Evolutionary conservation across 2,329 filamentous ascomycete genomes (phyloP).

Genomic region (Alternaria gansuensis): DNA sequence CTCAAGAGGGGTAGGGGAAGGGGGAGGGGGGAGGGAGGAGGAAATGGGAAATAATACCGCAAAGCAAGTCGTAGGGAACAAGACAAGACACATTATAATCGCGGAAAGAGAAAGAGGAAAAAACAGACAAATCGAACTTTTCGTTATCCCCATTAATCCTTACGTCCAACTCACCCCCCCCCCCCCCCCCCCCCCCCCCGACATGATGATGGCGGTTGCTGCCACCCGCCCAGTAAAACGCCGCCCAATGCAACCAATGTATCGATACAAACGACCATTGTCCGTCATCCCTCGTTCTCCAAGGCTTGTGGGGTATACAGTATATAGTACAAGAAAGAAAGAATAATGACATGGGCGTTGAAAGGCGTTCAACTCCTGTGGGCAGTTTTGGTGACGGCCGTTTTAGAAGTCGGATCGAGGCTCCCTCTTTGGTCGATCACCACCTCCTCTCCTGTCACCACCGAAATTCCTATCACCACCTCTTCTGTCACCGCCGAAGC

Average conservation of each 20-base stretch:
- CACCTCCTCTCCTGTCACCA: too few species aligned
- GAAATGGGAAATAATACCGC: too few species aligned
- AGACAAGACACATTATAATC: too few species aligned
- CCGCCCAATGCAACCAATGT: conserved; percentile 20
- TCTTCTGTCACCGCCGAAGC: conserved; percentile 19
- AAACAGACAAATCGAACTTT: too few species aligned
- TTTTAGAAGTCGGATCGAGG: conserved; percentile 21
- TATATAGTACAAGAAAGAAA: conserved; percentile 28
- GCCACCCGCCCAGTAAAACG: conserved; percentile 2
- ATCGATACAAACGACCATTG: conserved; percentile 23
- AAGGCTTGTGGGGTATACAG: conserved; percentile 24
- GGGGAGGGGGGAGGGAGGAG: too few species aligned
- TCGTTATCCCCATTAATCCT: too few species aligned
- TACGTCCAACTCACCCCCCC: background rate
- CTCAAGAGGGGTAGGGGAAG: too few species aligned
- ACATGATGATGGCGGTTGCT: background rate
- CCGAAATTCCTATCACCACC: conserved; percentile 24
- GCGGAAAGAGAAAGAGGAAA: too few species aligned
- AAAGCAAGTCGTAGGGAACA: too few species aligned
- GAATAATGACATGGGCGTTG: background rate
- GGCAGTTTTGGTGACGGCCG: background rate
- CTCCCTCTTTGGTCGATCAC: conserved; percentile 25
- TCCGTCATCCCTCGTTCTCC: conserved; percentile 2
- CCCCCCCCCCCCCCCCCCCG: background rate
- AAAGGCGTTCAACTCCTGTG: background rate